phyloP scores from a whole-genome alignment of 2,329 filamentous ascomycete species.

The Ceratocystis papillata region DNA sequence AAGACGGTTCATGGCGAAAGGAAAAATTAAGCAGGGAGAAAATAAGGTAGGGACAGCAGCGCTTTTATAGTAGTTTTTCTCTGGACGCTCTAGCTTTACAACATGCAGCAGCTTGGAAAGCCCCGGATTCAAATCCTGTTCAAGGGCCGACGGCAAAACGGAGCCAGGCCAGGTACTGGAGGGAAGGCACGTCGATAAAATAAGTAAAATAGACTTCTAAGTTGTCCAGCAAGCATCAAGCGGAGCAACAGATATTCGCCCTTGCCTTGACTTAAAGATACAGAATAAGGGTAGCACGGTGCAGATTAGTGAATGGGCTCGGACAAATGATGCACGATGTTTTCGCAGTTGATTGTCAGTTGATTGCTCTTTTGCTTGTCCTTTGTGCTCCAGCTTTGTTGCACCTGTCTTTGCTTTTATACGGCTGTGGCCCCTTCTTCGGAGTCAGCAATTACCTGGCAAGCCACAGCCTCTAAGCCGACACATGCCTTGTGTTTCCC shows the following conservation, averaged over 20 bases:
- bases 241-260: neutral
- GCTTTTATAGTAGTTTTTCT: constrained; percentile 4
- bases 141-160: constrained; percentile 5
- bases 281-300: neutral
- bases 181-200: constrained; percentile 1
- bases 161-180: neutral
- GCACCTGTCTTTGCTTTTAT: neutral
- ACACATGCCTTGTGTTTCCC: constrained; percentile 5
- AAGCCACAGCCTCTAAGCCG: neutral
- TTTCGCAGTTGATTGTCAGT: neutral
- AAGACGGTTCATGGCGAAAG: constrained; percentile 18
- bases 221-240: neutral
- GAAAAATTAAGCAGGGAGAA: constrained; percentile 3
- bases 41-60: neutral
- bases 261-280: neutral
- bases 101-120: neutral
- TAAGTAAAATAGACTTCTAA: constrained; percentile 2
- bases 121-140: constrained; percentile 1
- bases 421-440: neutral
- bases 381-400: neutral
- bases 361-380: neutral
- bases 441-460: neutral
- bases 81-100: neutral
- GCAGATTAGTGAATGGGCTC: neutral
- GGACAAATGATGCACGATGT: neutral